These are phyloP conservation scores for Agaricus bisporus DNA, from an alignment of 768 basidiomycete genomes.

Conservation along the genomic window DNA sequence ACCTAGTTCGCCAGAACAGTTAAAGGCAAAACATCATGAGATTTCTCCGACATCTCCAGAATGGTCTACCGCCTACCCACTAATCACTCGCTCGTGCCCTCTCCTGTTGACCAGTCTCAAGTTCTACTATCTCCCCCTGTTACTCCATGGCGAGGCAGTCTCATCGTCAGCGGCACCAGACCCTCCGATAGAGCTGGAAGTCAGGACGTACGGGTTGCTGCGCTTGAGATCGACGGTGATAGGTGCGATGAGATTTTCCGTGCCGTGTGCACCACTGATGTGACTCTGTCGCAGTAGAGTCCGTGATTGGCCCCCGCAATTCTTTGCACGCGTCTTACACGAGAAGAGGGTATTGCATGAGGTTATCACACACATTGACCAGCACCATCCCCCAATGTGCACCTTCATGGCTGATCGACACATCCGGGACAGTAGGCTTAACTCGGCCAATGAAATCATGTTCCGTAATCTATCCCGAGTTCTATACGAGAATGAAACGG, in stretches of 20 bases:
- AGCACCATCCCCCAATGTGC: slow-evolving; percentile 42
- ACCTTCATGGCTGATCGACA: slow-evolving; percentile 57
- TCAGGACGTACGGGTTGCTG: slow-evolving; percentile 53
- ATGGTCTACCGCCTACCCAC: slow-evolving; percentile 64
- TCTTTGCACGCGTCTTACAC: slow-evolving; percentile 37
- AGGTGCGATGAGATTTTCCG: slow-evolving; percentile 38
- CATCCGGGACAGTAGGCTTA: slow-evolving; percentile 40
- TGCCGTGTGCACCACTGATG: slow-evolving; percentile 20
- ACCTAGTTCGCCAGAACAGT: slow-evolving; percentile 22
- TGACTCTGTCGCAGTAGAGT: slow-evolving; percentile 34
- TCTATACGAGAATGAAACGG: slow-evolving; percentile 46
- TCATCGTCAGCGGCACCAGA: slow-evolving; percentile 46
- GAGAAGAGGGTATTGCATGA: slow-evolving; percentile 37
- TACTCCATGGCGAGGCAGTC: slow-evolving; percentile 52
- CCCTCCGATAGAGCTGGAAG: slow-evolving; percentile 39
- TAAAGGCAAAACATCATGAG: slow-evolving; percentile 31
- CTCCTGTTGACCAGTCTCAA: slow-evolving; percentile 39
- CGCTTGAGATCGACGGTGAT: slow-evolving; percentile 68
- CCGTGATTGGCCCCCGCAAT: slow-evolving; percentile 50
- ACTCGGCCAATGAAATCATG: slow-evolving; percentile 43
- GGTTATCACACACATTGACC: slow-evolving; percentile 46
- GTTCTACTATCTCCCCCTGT: slow-evolving; percentile 20
- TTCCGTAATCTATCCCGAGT: slow-evolving; percentile 51
- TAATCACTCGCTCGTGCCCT: slow-evolving; percentile 52
- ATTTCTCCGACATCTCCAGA: slow-evolving; percentile 27